These are phyloP conservation scores for Phytophthora uliginosa DNA, from an alignment of 352 stramenopile species.

Conservation along the genomic window DNA sequence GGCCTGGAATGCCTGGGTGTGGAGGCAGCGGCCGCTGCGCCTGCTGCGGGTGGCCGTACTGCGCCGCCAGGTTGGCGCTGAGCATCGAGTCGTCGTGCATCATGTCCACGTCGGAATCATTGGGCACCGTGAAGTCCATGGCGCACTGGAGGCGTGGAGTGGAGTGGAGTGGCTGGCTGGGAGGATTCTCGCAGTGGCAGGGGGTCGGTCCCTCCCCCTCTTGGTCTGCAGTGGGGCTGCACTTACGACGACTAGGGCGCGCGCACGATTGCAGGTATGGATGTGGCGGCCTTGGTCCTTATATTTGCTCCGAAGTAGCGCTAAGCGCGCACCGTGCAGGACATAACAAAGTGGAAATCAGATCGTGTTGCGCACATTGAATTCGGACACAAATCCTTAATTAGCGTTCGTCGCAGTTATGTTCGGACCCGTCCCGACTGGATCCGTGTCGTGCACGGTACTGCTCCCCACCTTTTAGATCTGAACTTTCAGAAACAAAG, in stretches of 20 bases:
- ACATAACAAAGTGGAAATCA: slow-evolving; percentile 9
- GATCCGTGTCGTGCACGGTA: slow-evolving; percentile 15
- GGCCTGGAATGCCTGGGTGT: slow-evolving; percentile 15
- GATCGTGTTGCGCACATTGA: background rate
- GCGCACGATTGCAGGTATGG: slow-evolving; percentile 25
- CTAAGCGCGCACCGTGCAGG: background rate
- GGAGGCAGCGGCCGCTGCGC: slow-evolving; percentile 20
- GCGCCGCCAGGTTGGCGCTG: slow-evolving; percentile 53
- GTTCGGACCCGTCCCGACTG: background rate
- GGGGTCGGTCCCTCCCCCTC: slow-evolving; percentile 13
- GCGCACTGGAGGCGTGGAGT: too few species aligned
- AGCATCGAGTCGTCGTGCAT: slow-evolving; percentile 79
- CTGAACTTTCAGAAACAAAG: slow-evolving; percentile 9
- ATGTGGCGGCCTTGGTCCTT: slow-evolving; percentile 12
- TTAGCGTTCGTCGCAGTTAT: background rate
- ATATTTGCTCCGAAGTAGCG: slow-evolving; percentile 22
- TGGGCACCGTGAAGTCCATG: slow-evolving; percentile 69
- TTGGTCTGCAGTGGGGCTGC: slow-evolving; percentile 10
- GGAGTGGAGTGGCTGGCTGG: too few species aligned
- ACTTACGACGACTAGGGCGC: slow-evolving; percentile 21
- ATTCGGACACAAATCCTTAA: background rate
- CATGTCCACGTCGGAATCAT: slow-evolving; percentile 80
- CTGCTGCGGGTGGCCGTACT: slow-evolving; percentile 52
- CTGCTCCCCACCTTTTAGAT: slow-evolving; percentile 5
- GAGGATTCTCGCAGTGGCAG: background rate